A percentile compares a stretch with the other conserved stretches of the same genome.
Conservation (phyloP, 805 yeast genomes). For the Ogataea sp. region DNA sequence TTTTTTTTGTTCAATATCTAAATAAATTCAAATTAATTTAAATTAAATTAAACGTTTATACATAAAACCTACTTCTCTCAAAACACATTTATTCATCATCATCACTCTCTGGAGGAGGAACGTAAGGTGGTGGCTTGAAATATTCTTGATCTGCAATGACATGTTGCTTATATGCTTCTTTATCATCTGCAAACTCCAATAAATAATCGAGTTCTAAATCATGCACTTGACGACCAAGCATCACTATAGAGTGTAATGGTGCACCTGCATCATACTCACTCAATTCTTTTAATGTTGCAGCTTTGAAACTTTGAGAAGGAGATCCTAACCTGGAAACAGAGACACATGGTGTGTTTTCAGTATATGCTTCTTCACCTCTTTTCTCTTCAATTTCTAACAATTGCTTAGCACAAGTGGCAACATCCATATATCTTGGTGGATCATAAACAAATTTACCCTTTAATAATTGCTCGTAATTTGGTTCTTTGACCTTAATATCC, state of each 20-base stretch:
- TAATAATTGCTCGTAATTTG: constrained; percentile 88
- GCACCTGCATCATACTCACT: constrained; percentile 85
- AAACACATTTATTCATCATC: background rate
- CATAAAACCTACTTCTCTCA: no score
- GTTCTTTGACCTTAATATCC: constrained; percentile 96
- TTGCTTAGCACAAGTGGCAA: constrained; percentile 83
- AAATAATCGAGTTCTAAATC: constrained; percentile 86
- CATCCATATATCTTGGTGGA: constrained; percentile 95
- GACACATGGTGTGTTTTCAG: constrained; percentile 84
- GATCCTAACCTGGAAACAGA: constrained; percentile 91
- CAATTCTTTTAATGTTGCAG: constrained; percentile 75
- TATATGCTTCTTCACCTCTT: constrained; percentile 71
- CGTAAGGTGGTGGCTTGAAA: constrained; percentile 58
- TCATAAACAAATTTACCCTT: constrained; percentile 88
- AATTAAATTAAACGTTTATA: no score
- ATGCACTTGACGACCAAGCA: constrained; percentile 90
- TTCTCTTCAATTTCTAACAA: constrained; percentile 79
- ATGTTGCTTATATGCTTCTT: constrained; percentile 37
- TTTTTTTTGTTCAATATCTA: no score
- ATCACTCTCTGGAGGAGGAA: constrained; percentile 4
- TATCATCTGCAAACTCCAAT: constrained; percentile 63
- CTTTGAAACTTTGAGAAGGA: constrained; percentile 71
- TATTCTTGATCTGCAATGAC: constrained; percentile 55
- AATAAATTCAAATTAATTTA: no score
- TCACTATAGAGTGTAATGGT: constrained; percentile 86